Conservation (phyloP, 805 yeast genomes). For the Lipomyces anomalus region DNA sequence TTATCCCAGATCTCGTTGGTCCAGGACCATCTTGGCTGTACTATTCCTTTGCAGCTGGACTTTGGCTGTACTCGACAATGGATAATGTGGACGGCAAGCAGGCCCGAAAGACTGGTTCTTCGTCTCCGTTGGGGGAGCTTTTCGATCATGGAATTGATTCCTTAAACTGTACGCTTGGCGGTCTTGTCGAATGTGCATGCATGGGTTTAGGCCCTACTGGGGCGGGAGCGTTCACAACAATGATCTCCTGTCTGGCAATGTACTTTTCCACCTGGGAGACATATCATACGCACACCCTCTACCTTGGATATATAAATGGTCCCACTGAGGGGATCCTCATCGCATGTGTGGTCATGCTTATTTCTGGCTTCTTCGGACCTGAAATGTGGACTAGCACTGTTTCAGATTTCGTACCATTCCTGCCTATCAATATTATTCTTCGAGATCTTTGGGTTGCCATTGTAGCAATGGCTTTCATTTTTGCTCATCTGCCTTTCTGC, state of each 20-base stretch:
- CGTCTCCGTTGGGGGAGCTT: conserved; percentile 91
- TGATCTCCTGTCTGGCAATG: conserved; percentile 57
- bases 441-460: conserved; percentile 30
- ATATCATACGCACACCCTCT: conserved; percentile 44
- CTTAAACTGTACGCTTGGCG: conserved; percentile 72
- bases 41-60: conserved; percentile 68
- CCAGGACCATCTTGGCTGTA: conserved; percentile 72
- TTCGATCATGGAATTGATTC: conserved; percentile 86
- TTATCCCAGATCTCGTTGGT: conserved; percentile 61
- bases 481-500: conserved; percentile 66
- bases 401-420: conserved; percentile 31
- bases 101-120: conserved; percentile 88
- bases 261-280: conserved; percentile 29
- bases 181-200: conserved; percentile 68
- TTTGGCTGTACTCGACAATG: conserved; percentile 89
- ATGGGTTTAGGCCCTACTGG: conserved; percentile 73
- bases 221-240: conserved; percentile 67
- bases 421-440: conserved; percentile 41
- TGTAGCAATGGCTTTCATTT: conserved; percentile 35
- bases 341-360: conserved; percentile 49
- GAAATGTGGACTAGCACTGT: conserved; percentile 53
- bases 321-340: conserved; percentile 92
- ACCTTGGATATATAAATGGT: conserved; percentile 77
- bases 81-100: conserved; percentile 97
- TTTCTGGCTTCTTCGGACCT: conserved; percentile 69